A percentile compares a stretch with the other conserved stretches of the same genome.
phyloP scores from a whole-genome alignment of 805 yeast species.

The Saturnispora dispora region DNA sequence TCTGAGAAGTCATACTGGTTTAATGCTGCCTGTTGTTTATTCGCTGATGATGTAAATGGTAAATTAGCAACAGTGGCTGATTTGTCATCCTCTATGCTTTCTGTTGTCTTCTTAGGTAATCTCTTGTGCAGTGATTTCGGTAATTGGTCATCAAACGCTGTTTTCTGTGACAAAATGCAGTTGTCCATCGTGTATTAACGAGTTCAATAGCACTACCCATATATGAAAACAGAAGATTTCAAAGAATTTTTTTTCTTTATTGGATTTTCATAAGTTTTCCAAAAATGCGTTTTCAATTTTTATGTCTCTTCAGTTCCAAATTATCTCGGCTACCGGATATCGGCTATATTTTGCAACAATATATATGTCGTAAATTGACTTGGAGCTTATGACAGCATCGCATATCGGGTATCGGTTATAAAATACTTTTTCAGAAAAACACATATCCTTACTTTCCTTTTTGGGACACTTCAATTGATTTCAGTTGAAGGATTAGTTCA shows the following conservation, averaged over 20 bases:
- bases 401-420: background rate
- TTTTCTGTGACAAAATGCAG: slow-evolving; percentile 1
- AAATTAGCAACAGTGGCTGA: slow-evolving; percentile 13
- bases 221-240: background rate
- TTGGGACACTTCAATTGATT: slow-evolving; percentile 2
- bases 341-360: background rate
- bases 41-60: slow-evolving; percentile 18
- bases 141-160: slow-evolving; percentile 3
- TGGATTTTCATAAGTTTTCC: too few relatives aligned
- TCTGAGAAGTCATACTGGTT: slow-evolving; percentile 15
- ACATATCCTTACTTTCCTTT: background rate
- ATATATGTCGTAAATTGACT: too few relatives aligned
- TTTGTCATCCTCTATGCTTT: slow-evolving; percentile 15
- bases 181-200: background rate
- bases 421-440: background rate
- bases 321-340: background rate
- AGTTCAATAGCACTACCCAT: background rate
- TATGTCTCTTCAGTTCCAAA: too few relatives aligned
- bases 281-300: too few relatives aligned
- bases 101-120: slow-evolving; percentile 15
- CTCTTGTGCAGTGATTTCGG: slow-evolving; percentile 2
- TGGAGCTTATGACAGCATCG: background rate
- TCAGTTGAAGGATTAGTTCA: background rate
- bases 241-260: background rate
- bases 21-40: slow-evolving; percentile 13